Base-by-base conservation (phyloP, 257 asterid genomes). In the Nicotiana benthamiana region DNA sequence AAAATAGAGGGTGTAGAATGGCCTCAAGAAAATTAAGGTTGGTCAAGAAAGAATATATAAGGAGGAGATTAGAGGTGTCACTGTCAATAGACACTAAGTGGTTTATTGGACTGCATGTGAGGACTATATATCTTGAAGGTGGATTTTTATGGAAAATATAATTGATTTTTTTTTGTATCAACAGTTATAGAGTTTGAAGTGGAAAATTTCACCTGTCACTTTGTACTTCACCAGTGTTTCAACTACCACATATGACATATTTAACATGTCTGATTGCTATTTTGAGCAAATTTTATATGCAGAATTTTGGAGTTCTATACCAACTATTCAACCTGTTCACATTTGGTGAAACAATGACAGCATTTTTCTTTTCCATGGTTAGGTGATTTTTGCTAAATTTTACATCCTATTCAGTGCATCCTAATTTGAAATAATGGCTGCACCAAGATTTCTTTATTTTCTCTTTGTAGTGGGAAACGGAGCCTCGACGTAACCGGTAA, bases 1-100 rank as follows among this genome's bases (percentile, higher is more conserved):
- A 15, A 75, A 75, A 65, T 5, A 65, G 70, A 36, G 70, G 76
- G 87, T 65, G 84, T 83, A 77, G 87, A 80, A 67, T 80, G 56
- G 84, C 77, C 81, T 65, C 67, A 78, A 57, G 75, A 48, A 75
- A 64, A 66, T 75, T 79, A 80, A 67, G 79, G 83, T 56, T 62
- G 79, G 67, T 75, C 82, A 80, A 80, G 84, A 80, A 83, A 79
- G 75, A 81, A 83, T 91, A 83, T 91, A 83, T 90, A 84, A 87
- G 83, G 84, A 82, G 86, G 65, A 53, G 63, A 61, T 32, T 82
- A 18, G 78, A 26, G 48, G 36, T 27, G 56, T 48, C 63, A 28
- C 54, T 46, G 5, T 51, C 76, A 20, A 51, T 51, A 16, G 32
- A 70, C 36, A 46, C 65, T 53, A 13, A 34, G 18, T 56, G 74